Base-by-base conservation (phyloP, 2,329 filamentous ascomycete genomes). In the Arthroderma sp. region DNA sequence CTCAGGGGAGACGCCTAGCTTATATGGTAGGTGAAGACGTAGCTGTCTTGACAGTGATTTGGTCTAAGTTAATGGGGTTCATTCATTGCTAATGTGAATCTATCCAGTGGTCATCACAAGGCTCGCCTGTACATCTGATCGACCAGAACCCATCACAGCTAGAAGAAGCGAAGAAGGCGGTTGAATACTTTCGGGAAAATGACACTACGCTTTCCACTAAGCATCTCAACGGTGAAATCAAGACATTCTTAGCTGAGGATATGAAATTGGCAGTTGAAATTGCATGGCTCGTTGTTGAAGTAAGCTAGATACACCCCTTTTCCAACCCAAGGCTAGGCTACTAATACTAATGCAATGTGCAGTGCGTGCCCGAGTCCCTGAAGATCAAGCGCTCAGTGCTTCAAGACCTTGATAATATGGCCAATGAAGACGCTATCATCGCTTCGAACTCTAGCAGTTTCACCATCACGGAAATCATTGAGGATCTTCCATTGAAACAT, bases 371-470 rank as follows among this genome's bases (percentile, higher is more conserved):
- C 0, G 69, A 72, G 48, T 56, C 57, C 28, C 52, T 71, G 5
- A 36, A 54, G 0, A 52, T 70, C n/a, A 72, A 72, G 49, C 60
- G 55, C 38, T 50, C 57, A 2, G 54, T 68, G 4, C 61, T 72
- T 27, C 37, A 47, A 0, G 52, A 69, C 22, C 54, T 72, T 2
- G 69, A 70, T 49, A 46, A 55, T 1, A 39, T 64, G 1, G 60
- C 67, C 0, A 51, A 55, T 0, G 46, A 54, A 0, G 56, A 62
- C 1, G 62, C 61, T 0, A 64, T 70, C 4, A 61, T 72, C 38
- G 68, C 65, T 0, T 69, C 66, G 0, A 72, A 72, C 43, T 71
- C 69, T 1, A 70, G 67, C 46, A 70, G 67, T 42, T 70, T 68
- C 49, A 61, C 62, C 5, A 68, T 65, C 15, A 55, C 57, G 0